Base-by-base conservation (phyloP, 805 yeast genomes). In the Priceomyces castillae region DNA sequence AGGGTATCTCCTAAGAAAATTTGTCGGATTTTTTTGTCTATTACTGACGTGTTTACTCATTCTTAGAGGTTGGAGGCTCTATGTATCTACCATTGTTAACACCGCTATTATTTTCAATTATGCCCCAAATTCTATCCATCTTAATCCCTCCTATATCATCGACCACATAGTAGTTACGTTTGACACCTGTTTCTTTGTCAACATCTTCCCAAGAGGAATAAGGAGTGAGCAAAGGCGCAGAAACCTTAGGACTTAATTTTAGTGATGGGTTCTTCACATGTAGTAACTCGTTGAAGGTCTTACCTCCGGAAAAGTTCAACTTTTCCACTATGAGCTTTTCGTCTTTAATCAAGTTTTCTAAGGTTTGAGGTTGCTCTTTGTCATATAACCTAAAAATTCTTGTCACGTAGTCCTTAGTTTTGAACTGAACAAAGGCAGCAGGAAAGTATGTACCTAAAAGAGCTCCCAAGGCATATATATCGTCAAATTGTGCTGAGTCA, bases 121-220 rank as follows among this genome's bases (percentile, higher is more conserved):
- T 77, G 0, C 90, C 89, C 92, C 95, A 84, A 4, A 87, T 64
- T 42, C 96, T 67, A 54, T 87, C 94, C 95, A 87, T 87, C 50
- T 80, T 79, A 58, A 85, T 65, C 2, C 95, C 95, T 2, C 95
- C 94, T 35, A 84, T 69, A 50, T 86, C 84, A 54, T 87, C 95
- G 12, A 74, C 77, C 2, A 87, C 76, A 54, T 80, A 84, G 58
- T 69, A 80, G 14, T 64, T 59, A 38, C 76, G 65, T 7, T 62
- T 58, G 3, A 53, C 49, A 1, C 67, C 66, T 4, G 69, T 50
- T 22, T 61, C 64, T 5, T 61, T 56, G 36, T 71, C 74, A 11
- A 52, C 51, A 34, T 73, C 74, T 26, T 66, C 58, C 71, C 81
- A 68, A 4, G 64, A 50, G 12, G 59, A 49, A 42, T 65, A 65